phyloP scores from a whole-genome alignment of 306 rosid species.

The Vigna trinervia region DNA sequence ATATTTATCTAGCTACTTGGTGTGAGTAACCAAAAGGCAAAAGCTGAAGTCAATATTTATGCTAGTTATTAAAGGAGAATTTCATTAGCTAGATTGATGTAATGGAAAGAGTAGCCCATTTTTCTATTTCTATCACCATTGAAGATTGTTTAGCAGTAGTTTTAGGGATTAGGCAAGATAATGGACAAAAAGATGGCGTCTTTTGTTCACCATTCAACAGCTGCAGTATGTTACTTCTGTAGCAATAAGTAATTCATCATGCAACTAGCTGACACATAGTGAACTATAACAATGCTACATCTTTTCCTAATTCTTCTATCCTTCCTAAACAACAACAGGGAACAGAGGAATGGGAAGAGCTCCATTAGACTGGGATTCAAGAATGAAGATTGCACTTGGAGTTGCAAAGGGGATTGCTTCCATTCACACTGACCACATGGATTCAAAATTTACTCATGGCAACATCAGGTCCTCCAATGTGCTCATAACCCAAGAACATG shows the following conservation, averaged over 20 bases:
- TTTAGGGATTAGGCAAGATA: conserved; percentile 4
- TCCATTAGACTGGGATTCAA: conserved; percentile 66
- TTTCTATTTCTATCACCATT: not conserved
- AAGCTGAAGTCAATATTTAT: not conserved
- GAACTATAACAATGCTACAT: conserved; percentile 5
- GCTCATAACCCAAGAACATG: conserved; percentile 60
- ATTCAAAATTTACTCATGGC: conserved; percentile 59
- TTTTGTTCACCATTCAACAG: not conserved
- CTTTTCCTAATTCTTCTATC: conserved; percentile 31
- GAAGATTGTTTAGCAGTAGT: not conserved
- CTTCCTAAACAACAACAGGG: conserved; percentile 46
- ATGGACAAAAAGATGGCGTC: conserved; percentile 9
- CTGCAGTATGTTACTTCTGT: not conserved
- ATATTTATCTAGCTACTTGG: conserved; percentile 13
- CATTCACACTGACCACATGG: conserved; percentile 56
- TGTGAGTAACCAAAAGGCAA: conserved; percentile 19
- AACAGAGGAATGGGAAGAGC: conserved; percentile 55
- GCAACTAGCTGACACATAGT: not conserved
- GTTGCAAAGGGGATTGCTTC: conserved; percentile 66
- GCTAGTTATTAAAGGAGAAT: conserved; percentile 16
- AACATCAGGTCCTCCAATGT: conserved; percentile 75
- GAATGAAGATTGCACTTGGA: conserved; percentile 65
- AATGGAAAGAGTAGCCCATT: not conserved
- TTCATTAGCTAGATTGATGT: not conserved
- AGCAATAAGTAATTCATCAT: conserved; percentile 16